Percentiles rank a stretch among this genome's conserved stretches.
These are phyloP conservation scores for Elaeis guineensis DNA, from an alignment of 176 grass and related monocot species.

Conservation along the genomic window DNA sequence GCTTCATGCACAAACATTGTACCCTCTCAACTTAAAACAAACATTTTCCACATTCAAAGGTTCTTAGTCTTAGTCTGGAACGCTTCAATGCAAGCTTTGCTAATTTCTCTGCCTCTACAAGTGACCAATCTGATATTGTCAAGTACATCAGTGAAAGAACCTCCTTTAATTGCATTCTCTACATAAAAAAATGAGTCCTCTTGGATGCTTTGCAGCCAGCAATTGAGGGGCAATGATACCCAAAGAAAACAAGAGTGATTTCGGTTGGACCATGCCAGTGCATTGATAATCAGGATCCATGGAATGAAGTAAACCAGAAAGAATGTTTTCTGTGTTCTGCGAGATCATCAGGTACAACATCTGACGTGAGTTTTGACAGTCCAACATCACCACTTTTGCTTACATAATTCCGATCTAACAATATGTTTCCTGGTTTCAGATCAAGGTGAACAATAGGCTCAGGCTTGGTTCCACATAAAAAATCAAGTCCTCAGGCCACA, in stretches of 20 bases:
- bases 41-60: conserved; percentile 37
- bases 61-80: conserved; percentile 44
- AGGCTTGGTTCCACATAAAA: conserved; percentile 65
- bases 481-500: conserved; percentile 63
- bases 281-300: conserved; percentile 92
- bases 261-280: conserved; percentile 75
- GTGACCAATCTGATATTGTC: conserved; percentile 59
- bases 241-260: conserved; percentile 72
- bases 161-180: conserved; percentile 40
- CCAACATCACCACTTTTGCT: conserved; percentile 91
- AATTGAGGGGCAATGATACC: conserved; percentile 74
- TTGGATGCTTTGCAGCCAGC: conserved; percentile 48
- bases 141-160: conserved; percentile 28
- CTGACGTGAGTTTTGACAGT: conserved; percentile 58
- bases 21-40: conserved; percentile 23
- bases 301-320: conserved; percentile 67
- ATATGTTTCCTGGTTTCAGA: conserved; percentile 89
- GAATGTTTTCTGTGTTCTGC: conserved; percentile 67
- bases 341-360: conserved; percentile 64
- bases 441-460: conserved; percentile 89
- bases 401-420: conserved; percentile 66
- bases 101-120: conserved; percentile 54
- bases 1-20: conserved; percentile 27
- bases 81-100: conserved; percentile 58
- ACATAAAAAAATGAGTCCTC: conserved; percentile 38